Percentiles rank a stretch among this genome's conserved stretches.
Conservation (phyloP, 116 monocot genomes). For the Papilionanthe hybrid region DNA sequence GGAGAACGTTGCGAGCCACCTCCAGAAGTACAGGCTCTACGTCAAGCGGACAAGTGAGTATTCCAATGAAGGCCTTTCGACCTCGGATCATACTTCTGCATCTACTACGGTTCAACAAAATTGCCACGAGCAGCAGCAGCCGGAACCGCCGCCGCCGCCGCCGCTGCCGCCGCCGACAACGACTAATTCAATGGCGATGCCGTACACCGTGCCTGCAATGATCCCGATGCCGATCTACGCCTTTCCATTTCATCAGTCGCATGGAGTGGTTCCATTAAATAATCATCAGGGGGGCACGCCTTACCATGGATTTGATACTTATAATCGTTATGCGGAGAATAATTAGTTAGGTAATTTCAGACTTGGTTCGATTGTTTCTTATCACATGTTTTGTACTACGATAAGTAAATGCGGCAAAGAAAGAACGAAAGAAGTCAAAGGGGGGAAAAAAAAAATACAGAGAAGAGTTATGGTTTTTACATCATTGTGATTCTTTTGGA, state of each 20-base stretch:
- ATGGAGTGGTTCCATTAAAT: constrained; percentile 5
- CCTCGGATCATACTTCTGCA: constrained; percentile 16
- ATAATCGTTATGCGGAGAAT: constrained; percentile 5
- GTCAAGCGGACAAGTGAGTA: constrained; percentile 35
- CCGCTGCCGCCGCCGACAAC: no score
- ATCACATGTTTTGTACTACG: background rate
- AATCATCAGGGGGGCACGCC: background rate
- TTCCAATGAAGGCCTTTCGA: constrained; percentile 11
- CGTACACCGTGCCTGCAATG: constrained; percentile 16
- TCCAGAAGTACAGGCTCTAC: constrained; percentile 57
- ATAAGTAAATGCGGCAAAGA: no score
- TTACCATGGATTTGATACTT: background rate
- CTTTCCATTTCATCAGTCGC: background rate
- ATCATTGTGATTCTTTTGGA: background rate
- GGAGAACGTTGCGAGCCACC: constrained; percentile 66
- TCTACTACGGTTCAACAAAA: constrained; percentile 13
- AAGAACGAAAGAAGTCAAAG: no score
- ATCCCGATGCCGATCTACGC: constrained; percentile 19
- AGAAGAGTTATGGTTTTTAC: background rate
- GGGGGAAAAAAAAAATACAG: no score
- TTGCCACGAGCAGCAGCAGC: constrained; percentile 13
- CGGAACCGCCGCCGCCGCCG: background rate
- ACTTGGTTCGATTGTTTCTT: constrained; percentile 13
- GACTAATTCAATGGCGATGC: background rate
- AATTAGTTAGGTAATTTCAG: constrained; percentile 8